Conservation (phyloP, 148 eudicot genomes). For the Oxyria digyna region DNA sequence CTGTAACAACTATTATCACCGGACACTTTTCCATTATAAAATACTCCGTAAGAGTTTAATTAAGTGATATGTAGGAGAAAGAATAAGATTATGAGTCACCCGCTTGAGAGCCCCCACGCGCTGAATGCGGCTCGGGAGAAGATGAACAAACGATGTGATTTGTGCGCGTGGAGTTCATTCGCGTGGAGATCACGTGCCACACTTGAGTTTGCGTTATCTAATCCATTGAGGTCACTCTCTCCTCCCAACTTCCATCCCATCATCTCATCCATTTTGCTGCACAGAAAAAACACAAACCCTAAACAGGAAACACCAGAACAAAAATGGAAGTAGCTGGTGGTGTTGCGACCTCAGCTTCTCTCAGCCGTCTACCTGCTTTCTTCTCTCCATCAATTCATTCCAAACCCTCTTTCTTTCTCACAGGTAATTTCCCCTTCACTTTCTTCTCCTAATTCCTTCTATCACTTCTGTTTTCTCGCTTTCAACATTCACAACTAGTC, state of each 20-base stretch:
- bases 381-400: background rate
- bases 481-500: background rate
- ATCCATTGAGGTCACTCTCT: background rate
- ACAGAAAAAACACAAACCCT: background rate
- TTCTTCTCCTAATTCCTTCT: background rate
- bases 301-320: background rate
- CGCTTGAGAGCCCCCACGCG: too few species aligned
- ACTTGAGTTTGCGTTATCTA: too few species aligned
- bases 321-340: background rate
- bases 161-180: background rate
- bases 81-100: too few species aligned
- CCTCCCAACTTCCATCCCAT: background rate
- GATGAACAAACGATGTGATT: background rate
- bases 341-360: background rate
- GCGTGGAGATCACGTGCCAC: background rate
- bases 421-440: background rate
- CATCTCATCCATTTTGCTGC: background rate
- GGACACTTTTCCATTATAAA: too few species aligned
- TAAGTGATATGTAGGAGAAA: too few species aligned
- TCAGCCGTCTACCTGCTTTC: slow-evolving; percentile 5
- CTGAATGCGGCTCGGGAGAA: too few species aligned
- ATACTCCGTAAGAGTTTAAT: too few species aligned
- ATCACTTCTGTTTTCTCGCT: background rate
- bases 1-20: too few species aligned
- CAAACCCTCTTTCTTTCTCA: background rate